Percentiles rank a stretch among this genome's conserved stretches.
phyloP scores from a whole-genome alignment of 139 green algal species.

The Spirogloea muscicola region DNA sequence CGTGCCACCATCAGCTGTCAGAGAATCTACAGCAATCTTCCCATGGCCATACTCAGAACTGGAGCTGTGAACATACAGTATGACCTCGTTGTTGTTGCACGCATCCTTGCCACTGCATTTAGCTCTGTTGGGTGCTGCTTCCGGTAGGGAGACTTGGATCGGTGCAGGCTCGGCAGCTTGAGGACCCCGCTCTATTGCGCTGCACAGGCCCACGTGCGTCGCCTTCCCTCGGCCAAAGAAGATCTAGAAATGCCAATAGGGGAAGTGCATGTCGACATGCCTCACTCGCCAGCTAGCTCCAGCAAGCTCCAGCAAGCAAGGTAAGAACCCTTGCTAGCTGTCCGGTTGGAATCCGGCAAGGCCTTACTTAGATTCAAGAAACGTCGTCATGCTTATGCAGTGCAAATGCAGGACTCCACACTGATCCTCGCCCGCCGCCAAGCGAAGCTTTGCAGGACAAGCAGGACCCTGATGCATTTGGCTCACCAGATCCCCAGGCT shows the following conservation, averaged over 20 bases:
- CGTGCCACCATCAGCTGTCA: too few species aligned
- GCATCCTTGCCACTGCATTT: too few species aligned
- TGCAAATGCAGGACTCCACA: not conserved
- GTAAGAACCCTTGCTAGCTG: too few species aligned
- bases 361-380: not conserved
- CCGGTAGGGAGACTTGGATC: too few species aligned
- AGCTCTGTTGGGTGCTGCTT: too few species aligned
- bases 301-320: not conserved
- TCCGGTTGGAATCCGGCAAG: too few species aligned
- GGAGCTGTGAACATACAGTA: too few species aligned
- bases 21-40: too few species aligned
- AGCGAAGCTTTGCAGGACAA: not conserved
- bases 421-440: not conserved
- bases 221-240: slow-evolving; percentile 5
- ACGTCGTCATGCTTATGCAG: not conserved
- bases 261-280: not conserved
- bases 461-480: not conserved
- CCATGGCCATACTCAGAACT: too few species aligned
- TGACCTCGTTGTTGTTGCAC: too few species aligned
- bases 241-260: slow-evolving; percentile 7
- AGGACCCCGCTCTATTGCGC: not conserved
- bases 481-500: slow-evolving; percentile 2
- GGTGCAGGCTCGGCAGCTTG: not conserved
- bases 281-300: not conserved
- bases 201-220: not conserved